Conservation (phyloP, 345 rosid species). For the Trapa incisa region DNA sequence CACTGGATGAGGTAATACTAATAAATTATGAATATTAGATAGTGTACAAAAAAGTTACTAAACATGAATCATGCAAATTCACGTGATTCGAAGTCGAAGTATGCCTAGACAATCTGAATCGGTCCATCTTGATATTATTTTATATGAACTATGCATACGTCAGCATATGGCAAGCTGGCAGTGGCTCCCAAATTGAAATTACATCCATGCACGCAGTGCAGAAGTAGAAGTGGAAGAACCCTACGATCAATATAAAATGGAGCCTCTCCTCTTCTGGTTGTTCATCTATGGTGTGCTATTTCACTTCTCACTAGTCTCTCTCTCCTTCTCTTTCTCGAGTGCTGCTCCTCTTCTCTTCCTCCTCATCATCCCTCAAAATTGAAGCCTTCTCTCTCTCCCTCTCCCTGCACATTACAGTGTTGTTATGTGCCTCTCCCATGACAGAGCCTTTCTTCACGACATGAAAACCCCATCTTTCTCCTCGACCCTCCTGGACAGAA, state of each 20-base stretch:
- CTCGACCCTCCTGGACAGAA: constrained; percentile 77
- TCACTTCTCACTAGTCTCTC: neutral
- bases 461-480: constrained; percentile 66
- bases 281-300: constrained; percentile 2
- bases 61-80: no score
- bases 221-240: neutral
- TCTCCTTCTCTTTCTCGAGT: neutral
- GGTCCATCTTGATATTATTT: no score
- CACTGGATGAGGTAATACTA: no score
- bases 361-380: neutral
- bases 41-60: no score
- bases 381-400: neutral
- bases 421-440: neutral
- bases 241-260: constrained; percentile 19
- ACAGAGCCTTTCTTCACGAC: neutral
- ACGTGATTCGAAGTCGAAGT: no score
- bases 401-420: neutral
- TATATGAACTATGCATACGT: neutral
- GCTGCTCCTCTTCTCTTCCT: constrained; percentile 13
- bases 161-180: constrained; percentile 19
- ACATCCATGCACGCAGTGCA: constrained; percentile 26
- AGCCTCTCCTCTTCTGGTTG: constrained; percentile 11
- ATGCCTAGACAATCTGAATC: no score
- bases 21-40: no score
- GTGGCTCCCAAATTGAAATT: constrained; percentile 4